Evolutionary conservation across 2,329 filamentous ascomycete genomes (phyloP).

Genomic region (Penicillium sp.): DNA sequence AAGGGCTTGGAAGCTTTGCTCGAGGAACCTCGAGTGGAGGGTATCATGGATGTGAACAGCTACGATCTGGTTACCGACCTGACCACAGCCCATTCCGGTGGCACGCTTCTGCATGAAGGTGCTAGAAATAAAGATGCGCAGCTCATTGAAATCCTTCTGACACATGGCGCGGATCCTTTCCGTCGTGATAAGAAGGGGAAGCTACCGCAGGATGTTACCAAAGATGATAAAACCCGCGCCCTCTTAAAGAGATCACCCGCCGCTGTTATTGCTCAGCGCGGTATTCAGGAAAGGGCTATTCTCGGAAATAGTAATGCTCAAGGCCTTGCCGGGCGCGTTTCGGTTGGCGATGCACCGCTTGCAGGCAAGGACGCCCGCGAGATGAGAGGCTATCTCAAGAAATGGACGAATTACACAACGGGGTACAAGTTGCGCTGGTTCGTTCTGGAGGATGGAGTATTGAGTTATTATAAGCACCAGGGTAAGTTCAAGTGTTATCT

Average conservation of each 20-base stretch:
- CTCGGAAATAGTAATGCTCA: constrained; percentile 69
- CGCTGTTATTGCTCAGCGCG: constrained; percentile 87
- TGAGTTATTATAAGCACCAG: constrained; percentile 99
- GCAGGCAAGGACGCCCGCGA: constrained; percentile 85
- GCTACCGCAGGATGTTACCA: constrained; percentile 92
- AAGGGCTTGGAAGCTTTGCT: constrained; percentile 74
- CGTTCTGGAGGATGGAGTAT: constrained; percentile 91
- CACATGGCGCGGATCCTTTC: constrained; percentile 96
- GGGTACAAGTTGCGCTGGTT: constrained; percentile 98
- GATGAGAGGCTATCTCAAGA: constrained; percentile 98
- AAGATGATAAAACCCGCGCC: constrained; percentile 82
- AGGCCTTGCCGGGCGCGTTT: constrained; percentile 52
- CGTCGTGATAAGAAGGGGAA: constrained; percentile 92
- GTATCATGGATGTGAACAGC: constrained; percentile 86
- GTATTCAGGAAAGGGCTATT: constrained; percentile 96
- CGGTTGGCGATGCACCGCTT: constrained; percentile 51
- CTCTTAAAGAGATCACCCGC: constrained; percentile 94
- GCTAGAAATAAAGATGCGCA: constrained; percentile 82
- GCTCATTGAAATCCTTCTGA: constrained; percentile 82
- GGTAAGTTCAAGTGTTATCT: constrained; percentile 38
- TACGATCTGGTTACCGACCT: constrained; percentile 83
- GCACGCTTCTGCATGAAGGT: constrained; percentile 89
- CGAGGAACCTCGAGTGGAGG: constrained; percentile 81
- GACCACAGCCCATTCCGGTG: constrained; percentile 75
- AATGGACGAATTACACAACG: constrained; percentile 98